Conservation (phyloP, 1,139 yeast genomes). For the Geotrichum restrictum region DNA sequence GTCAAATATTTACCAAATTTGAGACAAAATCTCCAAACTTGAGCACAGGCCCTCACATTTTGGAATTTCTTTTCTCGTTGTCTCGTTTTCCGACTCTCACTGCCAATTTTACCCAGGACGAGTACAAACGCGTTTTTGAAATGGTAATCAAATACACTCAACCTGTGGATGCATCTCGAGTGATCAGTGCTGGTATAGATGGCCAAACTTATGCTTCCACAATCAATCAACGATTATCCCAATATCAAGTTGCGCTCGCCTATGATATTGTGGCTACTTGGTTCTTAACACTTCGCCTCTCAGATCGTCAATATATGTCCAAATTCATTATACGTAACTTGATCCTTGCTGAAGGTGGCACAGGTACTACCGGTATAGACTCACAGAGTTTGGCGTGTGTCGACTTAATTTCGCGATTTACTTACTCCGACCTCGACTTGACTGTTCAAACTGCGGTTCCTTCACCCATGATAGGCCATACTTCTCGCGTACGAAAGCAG, state of each 20-base stretch:
- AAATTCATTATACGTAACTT: conserved; percentile 62
- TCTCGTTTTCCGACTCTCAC: conserved; percentile 64
- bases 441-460: conserved; percentile 37
- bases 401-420: conserved; percentile 65
- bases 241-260: conserved; percentile 60
- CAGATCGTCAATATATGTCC: conserved; percentile 56
- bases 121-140: conserved; percentile 74
- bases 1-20: conserved; percentile 61
- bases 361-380: conserved; percentile 39
- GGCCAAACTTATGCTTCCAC: no score
- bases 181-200: no score
- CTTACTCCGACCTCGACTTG: conserved; percentile 62
- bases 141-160: conserved; percentile 62
- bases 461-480: conserved; percentile 23
- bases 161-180: not conserved
- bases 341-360: conserved; percentile 43
- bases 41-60: conserved; percentile 65
- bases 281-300: conserved; percentile 62
- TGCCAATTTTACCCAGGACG: conserved; percentile 69
- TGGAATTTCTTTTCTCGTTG: conserved; percentile 68
- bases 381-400: conserved; percentile 60
- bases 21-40: conserved; percentile 72
- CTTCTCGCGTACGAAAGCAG: conserved; percentile 35
- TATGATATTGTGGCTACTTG: conserved; percentile 67
- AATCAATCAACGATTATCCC: conserved; percentile 40